phyloP scores from a whole-genome alignment of 768 basidiomycete species.

The Kwoniella europaea region DNA sequence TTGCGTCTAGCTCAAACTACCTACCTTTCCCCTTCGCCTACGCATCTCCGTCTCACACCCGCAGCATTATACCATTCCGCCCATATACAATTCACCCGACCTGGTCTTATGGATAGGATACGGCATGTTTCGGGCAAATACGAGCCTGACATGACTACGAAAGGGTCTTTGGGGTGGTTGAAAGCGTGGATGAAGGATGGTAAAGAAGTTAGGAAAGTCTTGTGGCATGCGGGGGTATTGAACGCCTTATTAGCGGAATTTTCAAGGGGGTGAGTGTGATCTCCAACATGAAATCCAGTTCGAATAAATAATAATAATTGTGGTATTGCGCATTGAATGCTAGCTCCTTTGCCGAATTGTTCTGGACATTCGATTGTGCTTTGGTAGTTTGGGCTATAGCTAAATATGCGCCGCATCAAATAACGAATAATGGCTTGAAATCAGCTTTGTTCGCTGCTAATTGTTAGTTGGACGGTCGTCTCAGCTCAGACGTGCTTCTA shows the following conservation, averaged over 20 bases:
- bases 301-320: too few relatives aligned
- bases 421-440: slow-evolving; percentile 19
- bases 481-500: neutral
- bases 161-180: slow-evolving; percentile 39
- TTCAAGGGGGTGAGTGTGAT: slow-evolving; percentile 37
- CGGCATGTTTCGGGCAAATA: slow-evolving; percentile 42
- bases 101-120: slow-evolving; percentile 43
- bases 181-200: slow-evolving; percentile 39
- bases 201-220: slow-evolving; percentile 32
- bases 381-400: slow-evolving; percentile 49
- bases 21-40: slow-evolving; percentile 22
- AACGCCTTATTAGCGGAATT: slow-evolving; percentile 46
- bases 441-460: slow-evolving; percentile 45
- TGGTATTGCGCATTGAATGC: neutral
- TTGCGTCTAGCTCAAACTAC: slow-evolving; percentile 27
- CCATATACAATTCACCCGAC: slow-evolving; percentile 38
- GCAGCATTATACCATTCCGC: slow-evolving; percentile 51
- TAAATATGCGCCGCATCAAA: slow-evolving; percentile 37
- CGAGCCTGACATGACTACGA: slow-evolving; percentile 44
- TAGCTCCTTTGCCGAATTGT: slow-evolving; percentile 43
- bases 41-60: slow-evolving; percentile 35
- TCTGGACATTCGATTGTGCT: slow-evolving; percentile 51
- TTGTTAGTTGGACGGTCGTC: slow-evolving; percentile 29
- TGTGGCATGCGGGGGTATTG: slow-evolving; percentile 47
- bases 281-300: too few relatives aligned